Evolutionary conservation across 2,329 filamentous ascomycete genomes (phyloP), one percentile per base, ranked within the genome.

Genomic region (Cladosporium phlei): DNA sequence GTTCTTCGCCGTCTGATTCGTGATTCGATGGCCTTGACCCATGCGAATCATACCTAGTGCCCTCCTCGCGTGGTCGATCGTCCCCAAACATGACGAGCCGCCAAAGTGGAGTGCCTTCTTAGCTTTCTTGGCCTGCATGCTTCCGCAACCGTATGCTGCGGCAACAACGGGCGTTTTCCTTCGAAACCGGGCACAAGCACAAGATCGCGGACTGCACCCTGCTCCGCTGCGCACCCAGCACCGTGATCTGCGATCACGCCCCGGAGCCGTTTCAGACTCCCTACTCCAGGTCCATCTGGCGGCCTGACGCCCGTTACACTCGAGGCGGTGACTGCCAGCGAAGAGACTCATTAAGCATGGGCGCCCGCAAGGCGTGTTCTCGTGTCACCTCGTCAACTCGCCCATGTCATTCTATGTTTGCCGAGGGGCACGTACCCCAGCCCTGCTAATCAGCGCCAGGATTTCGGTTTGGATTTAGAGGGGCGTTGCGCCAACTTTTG

Each of bases 331-430:
- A 25, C 8, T 32, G 38, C 38, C 38, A 42, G 38, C 38, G 38
- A 32, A 42, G 38, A 42, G 28, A 10, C 38, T 12, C 27, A 22
- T 19, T 17, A 9, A 16, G 20, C 35, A 16, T n/a, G 37, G 43
- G 37, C 37, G 45, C 38, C 47, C 37, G 47, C 47, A 52, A 52
- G 50, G 47, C 39, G 17, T 24, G 43, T 39, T 35, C 37, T 44
- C 38, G 38, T 47, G 27, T 30, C 34, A 28, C 38, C 34, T 21
- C 30, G 14, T 10, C 30, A 12, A 24, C 10, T 24, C 22, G 16
- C n/a, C 21, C n/a, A 21, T 35, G 17, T 20, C 33, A 17, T n/a
- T n/a, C n/a, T 17, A 38, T n/a, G 22, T 34, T 40, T 37, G 42
- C 21, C 44, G 47, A 49, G 37, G 24, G n/a, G 20, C 22, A 40